Base-by-base conservation (phyloP, 495 filamentous ascomycete genomes). In the Hypomontagnella monticulosa region DNA sequence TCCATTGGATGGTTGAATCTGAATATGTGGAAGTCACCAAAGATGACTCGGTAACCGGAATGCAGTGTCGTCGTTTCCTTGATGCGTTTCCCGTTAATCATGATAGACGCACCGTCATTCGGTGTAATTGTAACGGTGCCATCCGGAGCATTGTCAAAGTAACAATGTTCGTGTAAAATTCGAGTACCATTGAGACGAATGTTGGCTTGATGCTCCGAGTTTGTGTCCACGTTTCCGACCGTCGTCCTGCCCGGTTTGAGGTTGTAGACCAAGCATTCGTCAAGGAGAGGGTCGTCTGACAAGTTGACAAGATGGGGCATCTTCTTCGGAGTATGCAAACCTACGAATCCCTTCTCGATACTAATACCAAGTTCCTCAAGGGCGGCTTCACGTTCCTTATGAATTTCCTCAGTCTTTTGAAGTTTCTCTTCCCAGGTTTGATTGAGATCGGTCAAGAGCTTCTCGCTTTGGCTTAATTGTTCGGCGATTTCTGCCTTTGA, bases 221-320 rank as follows among this genome's bases (percentile, higher is more conserved):
- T 89, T 14, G 84, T 87, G 55, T 93, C 91, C 57, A 95, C 91
- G 71, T 98, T 97, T 16, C 95, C 95, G 30, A 98, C 93, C 3
- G 89, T 93, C 2, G 96, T 98, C 16, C 85, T 89, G 11, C 95
- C 95, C 10, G 95, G 93, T 76, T 98, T 98, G 69, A 99, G 89
- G 71, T 98, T 98, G 78, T 99, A 99, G 19, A 99, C 91, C 59
- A 99, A 83, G 78, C 96, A 99, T 78, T 98, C 95, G 18, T 93
- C 94, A 32, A 99, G 81, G 15, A 99, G 80, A 4, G 95, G 95
- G 71, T 99, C 95, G 73, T 99, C 95, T 65, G 92, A 96, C 15
- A 99, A 79, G 71, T 99, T 99, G 78, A 99, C 95, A 74, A 99
- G 81, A 85, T 99, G 95, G 4, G 95, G 95, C 91, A 97, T 98